These are phyloP conservation scores for Kuraishia capsulata DNA, from an alignment of 805 yeast species.

Conservation along the genomic window DNA sequence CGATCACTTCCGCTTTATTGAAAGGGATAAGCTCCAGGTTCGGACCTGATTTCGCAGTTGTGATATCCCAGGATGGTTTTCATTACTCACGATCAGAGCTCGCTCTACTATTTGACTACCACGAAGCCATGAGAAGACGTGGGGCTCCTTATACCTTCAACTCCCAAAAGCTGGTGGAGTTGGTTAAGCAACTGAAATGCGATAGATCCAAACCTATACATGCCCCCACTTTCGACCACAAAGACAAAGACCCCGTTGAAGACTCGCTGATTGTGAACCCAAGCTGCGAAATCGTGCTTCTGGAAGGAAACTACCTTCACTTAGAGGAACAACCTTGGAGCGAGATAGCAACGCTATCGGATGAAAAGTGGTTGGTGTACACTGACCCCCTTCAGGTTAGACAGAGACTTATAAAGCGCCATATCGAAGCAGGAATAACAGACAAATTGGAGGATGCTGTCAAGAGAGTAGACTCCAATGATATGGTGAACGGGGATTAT, in stretches of 20 bases:
- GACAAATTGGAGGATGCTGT: slow-evolving; percentile 23
- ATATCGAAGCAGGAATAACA: slow-evolving; percentile 27
- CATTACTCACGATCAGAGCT: slow-evolving; percentile 28
- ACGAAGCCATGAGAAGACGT: slow-evolving; percentile 28
- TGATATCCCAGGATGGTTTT: slow-evolving; percentile 20
- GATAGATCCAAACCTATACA: neutral
- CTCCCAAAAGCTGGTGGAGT: slow-evolving; percentile 16
- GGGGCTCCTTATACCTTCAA: slow-evolving; percentile 43
- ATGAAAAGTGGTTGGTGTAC: slow-evolving; percentile 26
- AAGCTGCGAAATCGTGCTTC: slow-evolving; percentile 18
- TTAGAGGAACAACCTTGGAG: slow-evolving; percentile 26
- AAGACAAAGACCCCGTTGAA: slow-evolving; percentile 29
- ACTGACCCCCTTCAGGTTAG: slow-evolving; percentile 15
- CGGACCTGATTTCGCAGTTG: slow-evolving; percentile 17
- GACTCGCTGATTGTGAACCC: slow-evolving; percentile 21
- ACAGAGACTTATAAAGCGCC: slow-evolving; percentile 24
- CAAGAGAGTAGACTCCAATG: slow-evolving; percentile 27
- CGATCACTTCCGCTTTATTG: slow-evolving; percentile 13
- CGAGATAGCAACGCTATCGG: slow-evolving; percentile 15
- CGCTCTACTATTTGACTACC: slow-evolving; percentile 20
- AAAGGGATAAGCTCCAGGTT: slow-evolving; percentile 19
- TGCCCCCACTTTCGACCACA: slow-evolving; percentile 30
- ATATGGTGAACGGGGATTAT: slow-evolving; percentile 24
- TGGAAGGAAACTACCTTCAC: slow-evolving; percentile 33
- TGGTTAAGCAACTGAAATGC: slow-evolving; percentile 8